Evolutionary conservation across 78 protist species (phyloP), one percentile per base, ranked within the genome.

Genomic region (Anaeramoeba flamelloides): DNA sequence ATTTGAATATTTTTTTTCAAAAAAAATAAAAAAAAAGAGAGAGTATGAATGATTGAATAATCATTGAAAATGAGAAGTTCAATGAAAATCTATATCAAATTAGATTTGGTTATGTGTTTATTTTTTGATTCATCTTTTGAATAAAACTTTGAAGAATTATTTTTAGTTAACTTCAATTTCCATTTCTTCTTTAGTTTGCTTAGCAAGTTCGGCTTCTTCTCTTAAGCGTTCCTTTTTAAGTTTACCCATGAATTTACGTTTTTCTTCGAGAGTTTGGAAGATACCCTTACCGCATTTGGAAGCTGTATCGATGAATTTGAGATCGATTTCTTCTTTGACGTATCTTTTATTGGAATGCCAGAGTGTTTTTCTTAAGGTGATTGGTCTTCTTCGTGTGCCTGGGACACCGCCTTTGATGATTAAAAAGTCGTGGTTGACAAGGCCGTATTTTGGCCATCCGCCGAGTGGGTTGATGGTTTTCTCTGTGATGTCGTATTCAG

Each of bases 291-390:
- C 99, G 39, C 91, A 82, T 92, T 97, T 96, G 87, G 97, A 89
- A 1, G 98, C 86, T 80, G 99, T 98, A 84, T 97, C 99, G 89
- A 98, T 98, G 96, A 95, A 98, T 94, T 96, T 95, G n/a, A n/a
- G n/a, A n/a, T n/a, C n/a, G 86, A 92, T 74, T 83, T 91, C 83
- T 85, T 93, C 98, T 76, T 36, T 77, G 38, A 95, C 97, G 2
- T 85, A 36, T 38, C 96, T 89, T 39, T 40, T n/a, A 4, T 31
- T 17, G 38, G 94, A 87, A 39, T 87, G 79, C n/a, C n/a, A n/a
- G 75, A 95, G 86, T 0, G 96, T 32, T 89, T 94, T 92, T 86
- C 99, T 92, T 40, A 98, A 93, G 36, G 99, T 96, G n/a, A n/a
- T n/a, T n/a, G n/a, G n/a, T n/a, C 99, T 94, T 93, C 92, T 94